phyloP scores from a whole-genome alignment of 2,329 filamentous ascomycete species.

The Aspergillus alliaceus region DNA sequence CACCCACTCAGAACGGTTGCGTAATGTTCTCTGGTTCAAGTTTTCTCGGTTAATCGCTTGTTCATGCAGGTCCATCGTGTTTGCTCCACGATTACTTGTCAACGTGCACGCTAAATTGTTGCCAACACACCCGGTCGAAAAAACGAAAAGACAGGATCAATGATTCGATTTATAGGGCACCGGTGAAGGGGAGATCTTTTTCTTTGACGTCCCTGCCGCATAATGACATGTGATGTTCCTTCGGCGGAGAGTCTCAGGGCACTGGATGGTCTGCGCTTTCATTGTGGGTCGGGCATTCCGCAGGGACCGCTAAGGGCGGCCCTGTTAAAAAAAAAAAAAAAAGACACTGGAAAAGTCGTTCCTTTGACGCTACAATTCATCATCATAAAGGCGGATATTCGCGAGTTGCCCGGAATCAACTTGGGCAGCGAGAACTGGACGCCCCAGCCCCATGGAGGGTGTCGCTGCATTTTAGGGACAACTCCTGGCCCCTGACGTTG shows the following conservation, averaged over 20 bases:
- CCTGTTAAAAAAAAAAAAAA: not conserved
- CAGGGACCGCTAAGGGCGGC: not conserved
- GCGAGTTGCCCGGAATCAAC: not conserved
- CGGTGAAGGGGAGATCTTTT: not conserved
- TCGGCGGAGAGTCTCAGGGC: not conserved
- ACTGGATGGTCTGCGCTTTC: conserved; percentile 6
- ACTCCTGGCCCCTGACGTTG: conserved; percentile 4
- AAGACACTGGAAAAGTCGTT: not conserved
- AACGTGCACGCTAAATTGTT: not conserved
- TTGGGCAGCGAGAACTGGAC: not conserved
- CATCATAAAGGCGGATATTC: not conserved
- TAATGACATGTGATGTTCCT: not conserved
- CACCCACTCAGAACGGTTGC: not conserved
- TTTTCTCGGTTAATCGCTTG: not conserved
- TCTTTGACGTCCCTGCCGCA: not conserved
- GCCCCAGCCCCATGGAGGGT: not conserved
- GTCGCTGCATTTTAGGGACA: not conserved
- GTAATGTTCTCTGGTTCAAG: not conserved
- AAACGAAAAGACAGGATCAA: not conserved
- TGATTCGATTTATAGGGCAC: not conserved
- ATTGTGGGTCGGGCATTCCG: not conserved
- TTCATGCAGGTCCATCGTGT: not conserved
- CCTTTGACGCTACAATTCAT: not conserved
- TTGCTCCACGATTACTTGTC: not conserved
- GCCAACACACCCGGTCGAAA: not conserved